Evolutionary conservation across 2,329 filamentous ascomycete genomes (phyloP), one percentile per base, ranked within the genome.

Genomic region (Ramichloridium luteum): DNA sequence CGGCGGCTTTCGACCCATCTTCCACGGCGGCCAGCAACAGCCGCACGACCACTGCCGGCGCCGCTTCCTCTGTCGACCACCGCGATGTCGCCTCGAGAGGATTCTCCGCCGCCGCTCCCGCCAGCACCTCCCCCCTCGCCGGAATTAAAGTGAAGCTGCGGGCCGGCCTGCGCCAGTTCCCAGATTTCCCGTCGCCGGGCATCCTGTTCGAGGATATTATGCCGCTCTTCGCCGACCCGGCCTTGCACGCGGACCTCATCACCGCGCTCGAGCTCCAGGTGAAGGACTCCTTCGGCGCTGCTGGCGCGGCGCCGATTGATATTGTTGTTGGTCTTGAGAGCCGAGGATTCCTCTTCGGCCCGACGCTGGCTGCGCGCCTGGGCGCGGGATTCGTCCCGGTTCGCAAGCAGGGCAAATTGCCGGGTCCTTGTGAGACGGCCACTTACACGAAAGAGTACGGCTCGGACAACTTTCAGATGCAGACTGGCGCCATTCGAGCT

Each of bases 171-270:
- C 81, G 82, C 60, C 77, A 85, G 58, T 93, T 84, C 64, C 74
- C 77, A 52, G 84, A 96, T 68, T 96, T 94, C 65, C 88, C 88
- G 37, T 77, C 80, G 45, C 77, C 80, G 27, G 88, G 90, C 58
- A 88, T 98, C 55, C 70, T 93, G 51, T 98, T 98, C 62, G 84
- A 94, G 65, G 90, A 98, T 57, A 96, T 98, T 62, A 78, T 98
- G 60, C 90, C 90, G 39, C 78, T 96, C 55, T 96, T 98, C 67
- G 76, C 82, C 56, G 71, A 84, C 53, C 75, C 77, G 34, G 54
- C 58, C 31, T 68, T 81, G 39, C 88, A 94, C 63, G 67, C 72
- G 46, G 70, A 74, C 34, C 77, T 98, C 37, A 67, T 94, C 56
- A 73, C 77, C 50, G 83, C 84, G 29, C 79, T 96, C 47, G 81